Conservation (phyloP, 140 eudicot species). For the Cichorium intybus region DNA sequence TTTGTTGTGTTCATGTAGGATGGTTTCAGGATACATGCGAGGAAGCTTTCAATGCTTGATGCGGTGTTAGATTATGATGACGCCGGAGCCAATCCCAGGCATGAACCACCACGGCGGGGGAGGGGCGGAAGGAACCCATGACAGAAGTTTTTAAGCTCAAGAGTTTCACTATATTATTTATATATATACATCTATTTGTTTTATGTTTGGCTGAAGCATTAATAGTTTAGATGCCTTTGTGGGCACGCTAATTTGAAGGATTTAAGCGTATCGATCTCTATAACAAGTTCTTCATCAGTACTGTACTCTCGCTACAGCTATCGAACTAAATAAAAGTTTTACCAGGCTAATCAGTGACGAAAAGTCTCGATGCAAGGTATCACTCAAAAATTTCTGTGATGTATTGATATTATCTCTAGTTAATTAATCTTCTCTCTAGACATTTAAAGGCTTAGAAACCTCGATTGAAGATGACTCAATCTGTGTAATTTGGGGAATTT, state of each 20-base stretch:
- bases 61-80: constrained; percentile 66
- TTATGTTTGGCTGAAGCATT: constrained; percentile 2
- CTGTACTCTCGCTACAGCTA: constrained; percentile 20
- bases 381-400: too few species aligned
- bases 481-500: too few species aligned
- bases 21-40: constrained; percentile 23
- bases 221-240: constrained; percentile 30
- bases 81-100: constrained; percentile 74
- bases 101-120: constrained; percentile 67
- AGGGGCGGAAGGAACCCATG: constrained; percentile 40
- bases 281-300: not conserved
- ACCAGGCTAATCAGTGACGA: too few species aligned
- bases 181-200: constrained; percentile 10
- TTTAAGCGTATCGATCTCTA: constrained; percentile 7
- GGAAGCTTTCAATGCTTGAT: constrained; percentile 33
- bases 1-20: constrained; percentile 14
- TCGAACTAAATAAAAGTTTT: constrained; percentile 22
- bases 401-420: too few species aligned
- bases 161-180: constrained; percentile 7
- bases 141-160: constrained; percentile 13
- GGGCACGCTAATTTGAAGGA: constrained; percentile 14
- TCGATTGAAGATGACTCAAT: not conserved
- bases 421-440: too few species aligned
- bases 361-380: too few species aligned
- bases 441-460: too few species aligned